Conservation (phyloP, 2,329 filamentous ascomycete genomes). For the Cladosporium halotolerans region DNA sequence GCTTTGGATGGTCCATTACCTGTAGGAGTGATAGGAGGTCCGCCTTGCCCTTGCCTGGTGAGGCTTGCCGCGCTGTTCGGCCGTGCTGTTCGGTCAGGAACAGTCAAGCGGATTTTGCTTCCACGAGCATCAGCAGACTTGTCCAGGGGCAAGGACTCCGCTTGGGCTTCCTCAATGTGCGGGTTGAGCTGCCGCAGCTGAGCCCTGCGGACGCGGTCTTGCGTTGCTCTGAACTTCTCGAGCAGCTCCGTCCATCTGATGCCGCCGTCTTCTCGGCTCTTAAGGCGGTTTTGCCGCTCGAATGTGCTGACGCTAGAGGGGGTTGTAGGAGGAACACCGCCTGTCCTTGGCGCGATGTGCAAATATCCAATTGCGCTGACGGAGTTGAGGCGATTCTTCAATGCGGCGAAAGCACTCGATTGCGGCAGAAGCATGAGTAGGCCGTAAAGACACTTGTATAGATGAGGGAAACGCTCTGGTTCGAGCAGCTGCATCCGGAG, state of each 20-base stretch:
- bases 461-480: constrained; percentile 86
- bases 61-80: constrained; percentile 13
- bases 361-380: constrained; percentile 95
- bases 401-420: constrained; percentile 89
- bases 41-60: not conserved
- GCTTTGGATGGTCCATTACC: not conserved
- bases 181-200: constrained; percentile 40
- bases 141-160: not conserved
- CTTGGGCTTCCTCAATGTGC: constrained; percentile 7
- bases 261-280: constrained; percentile 63
- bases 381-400: constrained; percentile 94
- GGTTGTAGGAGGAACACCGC: constrained; percentile 25
- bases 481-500: constrained; percentile 90
- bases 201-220: constrained; percentile 72
- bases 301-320: constrained; percentile 36
- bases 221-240: constrained; percentile 88
- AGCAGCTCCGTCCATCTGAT: constrained; percentile 90
- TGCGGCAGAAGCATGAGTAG: constrained; percentile 97
- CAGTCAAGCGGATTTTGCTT: not conserved
- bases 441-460: constrained; percentile 97
- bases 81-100: not conserved
- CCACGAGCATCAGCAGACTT: not conserved
- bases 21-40: not conserved
- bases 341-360: constrained; percentile 63
- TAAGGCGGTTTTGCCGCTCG: constrained; percentile 60